These are phyloP conservation scores for Suaeda aralocaspica DNA, from an alignment of 148 eudicot genomes.

Conservation along the genomic window DNA sequence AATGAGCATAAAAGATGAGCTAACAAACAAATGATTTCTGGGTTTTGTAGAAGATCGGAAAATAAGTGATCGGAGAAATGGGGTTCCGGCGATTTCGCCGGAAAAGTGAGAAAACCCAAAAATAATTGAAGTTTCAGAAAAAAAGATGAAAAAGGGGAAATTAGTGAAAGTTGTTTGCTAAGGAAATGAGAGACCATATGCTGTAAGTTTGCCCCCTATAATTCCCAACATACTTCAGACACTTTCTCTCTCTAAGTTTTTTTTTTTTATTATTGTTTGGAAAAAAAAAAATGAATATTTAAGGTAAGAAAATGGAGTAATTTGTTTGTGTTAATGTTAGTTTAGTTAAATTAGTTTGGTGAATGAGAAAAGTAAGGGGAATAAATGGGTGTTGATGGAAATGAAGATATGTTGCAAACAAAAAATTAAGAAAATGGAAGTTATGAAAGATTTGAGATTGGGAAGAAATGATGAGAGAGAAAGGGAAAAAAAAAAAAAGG, in stretches of 20 bases:
- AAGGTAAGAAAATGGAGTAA: not conserved
- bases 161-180: conserved; percentile 20
- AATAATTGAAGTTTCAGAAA: not conserved
- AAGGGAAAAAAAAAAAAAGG: not conserved
- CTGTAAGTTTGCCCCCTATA: conserved; percentile 54
- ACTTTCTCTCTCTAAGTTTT: conserved; percentile 27
- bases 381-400: no score
- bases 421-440: no score
- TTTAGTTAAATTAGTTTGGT: no score
- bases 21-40: not conserved
- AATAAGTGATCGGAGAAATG: conserved; percentile 15
- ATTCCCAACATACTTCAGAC: conserved; percentile 43
- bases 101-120: conserved; percentile 24
- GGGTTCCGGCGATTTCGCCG: conserved; percentile 35
- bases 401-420: no score
- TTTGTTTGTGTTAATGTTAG: no score
- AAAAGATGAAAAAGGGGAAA: conserved; percentile 8
- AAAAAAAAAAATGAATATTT: not conserved
- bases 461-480: not conserved
- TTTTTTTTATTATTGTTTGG: not conserved
- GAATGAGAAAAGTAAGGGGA: no score
- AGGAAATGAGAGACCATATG: conserved; percentile 54
- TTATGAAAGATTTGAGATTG: no score
- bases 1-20: not conserved
- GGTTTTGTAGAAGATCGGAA: conserved; percentile 1